Conservation (phyloP, 768 basidiomycete species). For the Leccinum subtestaceum region DNA sequence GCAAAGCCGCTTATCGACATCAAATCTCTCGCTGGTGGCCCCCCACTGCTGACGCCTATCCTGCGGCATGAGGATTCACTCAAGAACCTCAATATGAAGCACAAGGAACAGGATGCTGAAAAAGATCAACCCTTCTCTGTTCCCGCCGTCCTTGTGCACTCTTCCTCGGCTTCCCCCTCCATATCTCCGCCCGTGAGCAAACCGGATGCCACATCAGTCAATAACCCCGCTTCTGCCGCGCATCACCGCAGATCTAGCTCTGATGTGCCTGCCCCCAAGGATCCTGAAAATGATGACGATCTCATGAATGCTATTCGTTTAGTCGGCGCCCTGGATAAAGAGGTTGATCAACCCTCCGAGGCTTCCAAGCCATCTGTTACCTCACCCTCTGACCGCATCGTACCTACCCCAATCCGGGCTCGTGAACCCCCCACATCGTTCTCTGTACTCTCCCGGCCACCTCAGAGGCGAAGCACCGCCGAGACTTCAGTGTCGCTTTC, state of each 20-base stretch:
- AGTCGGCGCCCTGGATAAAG: conserved; percentile 28
- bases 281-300: conserved; percentile 27
- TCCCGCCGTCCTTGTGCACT: conserved; percentile 23
- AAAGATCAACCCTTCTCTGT: conserved; percentile 32
- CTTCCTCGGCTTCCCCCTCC: conserved; percentile 20
- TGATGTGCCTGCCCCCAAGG: conserved; percentile 14
- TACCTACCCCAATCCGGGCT: conserved; percentile 59
- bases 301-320: conserved; percentile 31
- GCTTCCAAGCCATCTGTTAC: not conserved
- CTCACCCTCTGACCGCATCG: conserved; percentile 20
- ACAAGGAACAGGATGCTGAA: conserved; percentile 19
- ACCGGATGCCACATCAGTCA: not conserved
- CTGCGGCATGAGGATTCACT: conserved; percentile 30
- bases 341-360: conserved; percentile 13
- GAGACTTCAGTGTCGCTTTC: conserved; percentile 17
- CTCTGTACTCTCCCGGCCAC: conserved; percentile 60
- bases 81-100: conserved; percentile 18
- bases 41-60: conserved; percentile 33
- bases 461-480: conserved; percentile 32
- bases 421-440: conserved; percentile 56
- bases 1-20: conserved; percentile 45
- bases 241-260: conserved; percentile 19
- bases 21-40: conserved; percentile 33
- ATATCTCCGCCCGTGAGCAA: conserved; percentile 15
- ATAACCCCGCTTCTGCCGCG: conserved; percentile 1